phyloP scores from a whole-genome alignment of 176 grass and related monocot species.

The Juncus effusus region DNA sequence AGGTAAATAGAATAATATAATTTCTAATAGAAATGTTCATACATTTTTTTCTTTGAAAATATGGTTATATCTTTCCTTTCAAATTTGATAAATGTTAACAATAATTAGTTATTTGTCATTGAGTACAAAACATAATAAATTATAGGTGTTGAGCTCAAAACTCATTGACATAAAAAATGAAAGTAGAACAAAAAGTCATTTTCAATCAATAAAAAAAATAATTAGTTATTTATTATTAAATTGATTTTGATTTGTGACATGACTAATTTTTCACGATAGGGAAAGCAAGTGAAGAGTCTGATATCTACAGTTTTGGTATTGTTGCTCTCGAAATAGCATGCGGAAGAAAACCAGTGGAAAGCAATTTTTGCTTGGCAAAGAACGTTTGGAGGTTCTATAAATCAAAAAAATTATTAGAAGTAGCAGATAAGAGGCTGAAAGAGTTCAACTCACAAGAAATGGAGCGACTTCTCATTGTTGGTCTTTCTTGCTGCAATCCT shows the following conservation, averaged over 20 bases:
- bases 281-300: conserved; percentile 56
- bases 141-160: too few species aligned
- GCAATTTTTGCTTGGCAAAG: conserved; percentile 34
- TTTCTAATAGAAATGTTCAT: too few species aligned
- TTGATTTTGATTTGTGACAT: too few species aligned
- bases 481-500: conserved; percentile 62
- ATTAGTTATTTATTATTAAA: too few species aligned
- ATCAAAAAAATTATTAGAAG: conserved; percentile 42
- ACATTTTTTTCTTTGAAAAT: too few species aligned
- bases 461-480: conserved; percentile 49
- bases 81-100: too few species aligned
- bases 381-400: conserved; percentile 53
- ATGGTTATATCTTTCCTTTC: too few species aligned
- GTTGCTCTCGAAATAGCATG: conserved; percentile 75
- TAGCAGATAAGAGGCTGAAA: conserved; percentile 44
- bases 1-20: neutral
- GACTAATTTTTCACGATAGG: conserved; percentile 34
- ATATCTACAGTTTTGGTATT: conserved; percentile 80
- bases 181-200: too few species aligned
- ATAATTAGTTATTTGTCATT: too few species aligned
- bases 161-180: too few species aligned
- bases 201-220: too few species aligned
- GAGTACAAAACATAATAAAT: too few species aligned
- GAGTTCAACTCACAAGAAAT: conserved; percentile 49
- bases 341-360: conserved; percentile 46